phyloP scores from a whole-genome alignment of 257 asterid genomes.

The Rubia yunnanensis region DNA sequence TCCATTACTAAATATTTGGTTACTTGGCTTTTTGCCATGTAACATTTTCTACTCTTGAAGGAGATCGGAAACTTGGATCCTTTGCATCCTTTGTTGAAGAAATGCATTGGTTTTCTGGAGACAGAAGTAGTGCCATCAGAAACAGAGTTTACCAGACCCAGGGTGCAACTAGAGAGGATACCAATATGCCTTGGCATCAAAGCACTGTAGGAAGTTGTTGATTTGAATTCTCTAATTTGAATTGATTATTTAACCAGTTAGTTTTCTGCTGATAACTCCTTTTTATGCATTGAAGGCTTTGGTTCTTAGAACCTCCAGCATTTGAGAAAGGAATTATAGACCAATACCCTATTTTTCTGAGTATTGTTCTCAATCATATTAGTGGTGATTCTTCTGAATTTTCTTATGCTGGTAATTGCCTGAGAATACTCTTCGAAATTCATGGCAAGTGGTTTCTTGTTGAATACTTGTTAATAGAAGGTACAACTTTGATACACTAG shows the following conservation, averaged over 20 bases:
- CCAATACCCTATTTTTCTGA: constrained; percentile 85
- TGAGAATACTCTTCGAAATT: constrained; percentile 82
- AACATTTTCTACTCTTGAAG: constrained; percentile 29
- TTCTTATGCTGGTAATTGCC: constrained; percentile 87
- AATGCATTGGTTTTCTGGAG: constrained; percentile 67
- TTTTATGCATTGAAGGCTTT: constrained; percentile 57
- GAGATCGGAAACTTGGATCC: constrained; percentile 67
- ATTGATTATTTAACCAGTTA: constrained; percentile 11
- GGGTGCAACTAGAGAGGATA: constrained; percentile 76
- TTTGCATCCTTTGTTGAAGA: constrained; percentile 78
- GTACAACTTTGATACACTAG: not conserved
- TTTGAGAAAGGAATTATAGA: constrained; percentile 97
- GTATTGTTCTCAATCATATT: constrained; percentile 86
- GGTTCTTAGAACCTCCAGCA: constrained; percentile 89
- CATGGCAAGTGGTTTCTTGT: constrained; percentile 51
- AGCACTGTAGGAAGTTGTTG: constrained; percentile 78
- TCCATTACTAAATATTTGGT: not conserved
- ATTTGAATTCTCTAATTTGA: constrained; percentile 19
- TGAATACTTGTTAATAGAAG: constrained; percentile 6
- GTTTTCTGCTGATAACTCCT: constrained; percentile 25
- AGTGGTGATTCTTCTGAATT: constrained; percentile 88
- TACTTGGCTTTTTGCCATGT: constrained; percentile 5
- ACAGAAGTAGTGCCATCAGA: constrained; percentile 40
- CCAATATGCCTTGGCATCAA: constrained; percentile 99
- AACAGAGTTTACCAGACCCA: constrained; percentile 56